Conservation (phyloP, 78 protist species). For the Cavenderia fasciculata region DNA sequence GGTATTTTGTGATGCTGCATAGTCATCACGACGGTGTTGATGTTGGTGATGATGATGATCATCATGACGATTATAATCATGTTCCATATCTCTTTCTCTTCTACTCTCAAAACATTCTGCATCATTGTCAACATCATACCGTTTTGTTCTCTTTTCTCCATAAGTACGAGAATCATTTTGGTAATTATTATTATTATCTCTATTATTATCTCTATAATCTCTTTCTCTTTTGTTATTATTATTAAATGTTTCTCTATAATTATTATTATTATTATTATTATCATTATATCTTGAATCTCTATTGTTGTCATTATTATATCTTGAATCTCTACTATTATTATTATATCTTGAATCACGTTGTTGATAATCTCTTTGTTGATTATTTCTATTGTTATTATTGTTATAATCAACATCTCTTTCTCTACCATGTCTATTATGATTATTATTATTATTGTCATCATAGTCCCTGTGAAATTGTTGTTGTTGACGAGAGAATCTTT, state of each 20-base stretch:
- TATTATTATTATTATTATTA: neutral
- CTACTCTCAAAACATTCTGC: neutral
- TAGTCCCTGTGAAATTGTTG: neutral
- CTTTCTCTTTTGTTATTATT: neutral
- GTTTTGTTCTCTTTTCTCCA: neutral
- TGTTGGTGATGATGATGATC: too few species aligned
- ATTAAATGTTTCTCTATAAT: neutral
- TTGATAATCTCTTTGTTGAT: conserved; percentile 11
- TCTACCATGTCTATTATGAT: neutral
- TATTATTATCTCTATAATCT: neutral
- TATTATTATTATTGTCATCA: neutral
- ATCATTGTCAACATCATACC: conserved; percentile 1
- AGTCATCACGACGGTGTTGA: too few species aligned
- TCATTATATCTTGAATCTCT: neutral
- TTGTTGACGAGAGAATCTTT: neutral
- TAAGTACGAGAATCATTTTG: neutral
- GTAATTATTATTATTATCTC: neutral
- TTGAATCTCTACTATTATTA: conserved; percentile 17
- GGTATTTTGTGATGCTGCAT: too few species aligned
- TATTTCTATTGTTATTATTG: neutral
- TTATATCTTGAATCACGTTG: neutral
- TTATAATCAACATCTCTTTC: neutral
- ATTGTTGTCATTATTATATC: neutral
- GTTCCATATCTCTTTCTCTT: conserved; percentile 42
- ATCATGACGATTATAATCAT: neutral